Evolutionary conservation across 371 early-diverging fungal genomes (phyloP).

Genomic region (Rhizoclosmatium hyalinum): DNA sequence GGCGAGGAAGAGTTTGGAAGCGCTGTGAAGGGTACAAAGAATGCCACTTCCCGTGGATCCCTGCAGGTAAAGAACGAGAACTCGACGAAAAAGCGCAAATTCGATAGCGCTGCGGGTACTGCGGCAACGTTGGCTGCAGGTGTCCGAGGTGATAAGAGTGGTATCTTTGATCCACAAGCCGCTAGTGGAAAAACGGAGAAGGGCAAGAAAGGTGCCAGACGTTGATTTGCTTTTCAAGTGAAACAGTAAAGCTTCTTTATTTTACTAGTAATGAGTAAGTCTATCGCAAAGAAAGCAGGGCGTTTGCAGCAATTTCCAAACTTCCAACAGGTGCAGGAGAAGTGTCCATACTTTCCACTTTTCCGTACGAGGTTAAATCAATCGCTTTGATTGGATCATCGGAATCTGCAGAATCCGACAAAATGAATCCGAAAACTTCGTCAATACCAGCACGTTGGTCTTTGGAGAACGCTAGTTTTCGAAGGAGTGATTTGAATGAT

Average conservation of each 20-base stretch:
- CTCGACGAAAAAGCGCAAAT: conserved; percentile 69
- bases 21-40: conserved; percentile 25
- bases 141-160: conserved; percentile 35
- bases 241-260: not conserved
- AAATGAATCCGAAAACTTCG: conserved; percentile 28
- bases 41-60: conserved; percentile 59
- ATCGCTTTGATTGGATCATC: conserved; percentile 42
- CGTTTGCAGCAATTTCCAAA: not conserved
- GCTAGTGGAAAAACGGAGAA: conserved; percentile 55
- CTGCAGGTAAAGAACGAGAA: conserved; percentile 78
- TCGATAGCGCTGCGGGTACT: conserved; percentile 43
- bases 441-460: conserved; percentile 29
- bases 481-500: conserved; percentile 34
- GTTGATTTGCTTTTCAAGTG: not conserved
- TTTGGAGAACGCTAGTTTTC: conserved; percentile 42
- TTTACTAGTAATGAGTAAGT: not conserved
- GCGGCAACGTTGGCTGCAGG: conserved; percentile 58
- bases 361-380: conserved; percentile 35
- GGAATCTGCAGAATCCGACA: conserved; percentile 35
- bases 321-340: not conserved
- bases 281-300: conserved; percentile 7
- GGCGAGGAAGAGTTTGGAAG: conserved; percentile 73
- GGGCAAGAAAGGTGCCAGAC: conserved; percentile 47
- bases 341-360: conserved; percentile 18
- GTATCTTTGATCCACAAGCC: conserved; percentile 54